phyloP scores from a whole-genome alignment of 768 basidiomycete genomes.

The Leccinum rimulosum region DNA sequence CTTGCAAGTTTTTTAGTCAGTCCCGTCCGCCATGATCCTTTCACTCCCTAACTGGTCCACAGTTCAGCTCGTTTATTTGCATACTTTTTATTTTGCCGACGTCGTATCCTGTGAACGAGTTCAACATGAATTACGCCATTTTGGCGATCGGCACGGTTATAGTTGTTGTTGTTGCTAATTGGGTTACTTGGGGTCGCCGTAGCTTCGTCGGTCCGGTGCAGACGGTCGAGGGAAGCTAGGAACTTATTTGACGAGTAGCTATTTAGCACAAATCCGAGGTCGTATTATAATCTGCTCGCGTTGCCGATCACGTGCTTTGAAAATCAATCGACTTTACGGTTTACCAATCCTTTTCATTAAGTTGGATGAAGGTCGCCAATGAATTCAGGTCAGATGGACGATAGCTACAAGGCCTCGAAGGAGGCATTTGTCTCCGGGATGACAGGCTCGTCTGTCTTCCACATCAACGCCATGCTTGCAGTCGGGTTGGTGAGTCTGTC shows the following conservation, averaged over 20 bases:
- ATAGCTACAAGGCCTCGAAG: constrained; percentile 70
- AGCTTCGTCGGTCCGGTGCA: constrained; percentile 46
- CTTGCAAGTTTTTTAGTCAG: constrained; percentile 45
- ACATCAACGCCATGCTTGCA: constrained; percentile 67
- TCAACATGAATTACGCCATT: constrained; percentile 60
- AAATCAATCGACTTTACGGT: background rate
- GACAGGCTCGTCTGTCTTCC: constrained; percentile 64
- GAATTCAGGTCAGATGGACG: constrained; percentile 14
- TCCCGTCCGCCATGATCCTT: background rate
- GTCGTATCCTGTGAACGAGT: constrained; percentile 44
- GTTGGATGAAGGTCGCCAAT: background rate
- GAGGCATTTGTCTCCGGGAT: constrained; percentile 78
- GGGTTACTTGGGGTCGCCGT: constrained; percentile 47
- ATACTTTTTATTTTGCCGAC: constrained; percentile 56
- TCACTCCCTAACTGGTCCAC: background rate
- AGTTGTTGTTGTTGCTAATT: constrained; percentile 43
- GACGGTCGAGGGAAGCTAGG: constrained; percentile 24
- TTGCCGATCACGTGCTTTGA: constrained; percentile 6
- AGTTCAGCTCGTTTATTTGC: constrained; percentile 55
- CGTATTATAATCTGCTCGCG: too few species aligned
- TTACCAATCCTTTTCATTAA: background rate
- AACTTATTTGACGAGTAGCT: background rate
- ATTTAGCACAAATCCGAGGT: background rate
- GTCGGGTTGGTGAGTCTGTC: constrained; percentile 55
- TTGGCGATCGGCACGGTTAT: constrained; percentile 49